Evolutionary conservation across 495 filamentous ascomycete genomes (phyloP).

Genomic region (Podospora tetraspora): DNA sequence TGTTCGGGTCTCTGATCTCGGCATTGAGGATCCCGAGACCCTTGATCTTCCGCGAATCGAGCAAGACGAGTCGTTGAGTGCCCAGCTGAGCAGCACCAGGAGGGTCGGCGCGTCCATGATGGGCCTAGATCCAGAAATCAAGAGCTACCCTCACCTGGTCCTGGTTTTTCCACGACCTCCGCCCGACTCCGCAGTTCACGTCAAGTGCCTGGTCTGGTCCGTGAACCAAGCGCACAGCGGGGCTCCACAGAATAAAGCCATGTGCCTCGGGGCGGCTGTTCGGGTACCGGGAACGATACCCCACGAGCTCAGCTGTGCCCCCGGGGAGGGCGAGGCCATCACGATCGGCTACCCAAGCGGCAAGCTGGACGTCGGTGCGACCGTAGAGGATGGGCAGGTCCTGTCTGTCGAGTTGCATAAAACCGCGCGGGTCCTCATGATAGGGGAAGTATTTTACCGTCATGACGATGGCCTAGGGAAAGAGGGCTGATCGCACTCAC

Average conservation of each 20-base stretch:
- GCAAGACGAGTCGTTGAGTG: slow-evolving; percentile 41
- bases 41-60: slow-evolving; percentile 52
- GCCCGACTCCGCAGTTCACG: slow-evolving; percentile 30
- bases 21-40: slow-evolving; percentile 35
- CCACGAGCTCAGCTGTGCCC: slow-evolving; percentile 27
- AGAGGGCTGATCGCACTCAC: not conserved
- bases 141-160: slow-evolving; percentile 63
- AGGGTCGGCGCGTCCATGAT: slow-evolving; percentile 56
- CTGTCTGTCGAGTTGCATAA: slow-evolving; percentile 46
- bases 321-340: slow-evolving; percentile 30
- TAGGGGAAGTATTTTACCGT: slow-evolving; percentile 51
- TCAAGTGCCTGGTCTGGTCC: slow-evolving; percentile 45
- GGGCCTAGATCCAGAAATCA: slow-evolving; percentile 53
- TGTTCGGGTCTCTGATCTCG: slow-evolving; percentile 49
- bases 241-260: slow-evolving; percentile 54
- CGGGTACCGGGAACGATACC: slow-evolving; percentile 47
- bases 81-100: slow-evolving; percentile 55
- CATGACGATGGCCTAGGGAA: not conserved
- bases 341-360: slow-evolving; percentile 60
- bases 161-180: slow-evolving; percentile 45
- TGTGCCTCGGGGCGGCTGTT: slow-evolving; percentile 57
- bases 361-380: slow-evolving; percentile 51
- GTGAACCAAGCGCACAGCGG: slow-evolving; percentile 61
- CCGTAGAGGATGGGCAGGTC: slow-evolving; percentile 36
- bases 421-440: slow-evolving; percentile 53